phyloP scores from a whole-genome alignment of 441 rosid genomes.

The Omphalea diandra region DNA sequence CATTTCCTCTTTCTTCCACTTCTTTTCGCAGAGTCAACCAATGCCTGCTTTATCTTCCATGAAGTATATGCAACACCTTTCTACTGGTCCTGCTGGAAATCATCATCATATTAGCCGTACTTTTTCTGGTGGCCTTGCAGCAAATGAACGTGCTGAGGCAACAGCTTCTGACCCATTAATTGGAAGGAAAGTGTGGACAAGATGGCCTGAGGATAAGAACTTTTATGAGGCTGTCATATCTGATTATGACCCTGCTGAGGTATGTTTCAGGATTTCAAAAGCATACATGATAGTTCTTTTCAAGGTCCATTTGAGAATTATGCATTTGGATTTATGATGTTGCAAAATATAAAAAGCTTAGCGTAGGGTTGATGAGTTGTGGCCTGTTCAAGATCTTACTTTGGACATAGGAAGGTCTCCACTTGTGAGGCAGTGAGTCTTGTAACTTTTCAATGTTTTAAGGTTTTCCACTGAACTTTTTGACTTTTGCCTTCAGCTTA shows the following conservation, averaged over 20 bases:
- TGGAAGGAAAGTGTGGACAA: conserved; percentile 95
- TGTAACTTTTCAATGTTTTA: neutral
- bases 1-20: conserved; percentile 4
- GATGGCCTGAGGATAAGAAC: conserved; percentile 90
- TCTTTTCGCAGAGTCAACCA: conserved; percentile 37
- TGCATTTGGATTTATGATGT: neutral
- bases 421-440: neutral
- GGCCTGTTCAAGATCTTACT: neutral
- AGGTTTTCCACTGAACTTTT: neutral
- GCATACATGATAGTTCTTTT: neutral
- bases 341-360: neutral
- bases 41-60: conserved; percentile 39
- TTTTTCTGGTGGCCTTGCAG: conserved; percentile 39
- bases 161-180: conserved; percentile 43
- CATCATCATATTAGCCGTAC: conserved; percentile 47
- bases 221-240: conserved; percentile 93
- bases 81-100: conserved; percentile 49
- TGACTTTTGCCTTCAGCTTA: neutral
- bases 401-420: neutral
- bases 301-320: neutral
- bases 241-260: conserved; percentile 67
- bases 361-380: neutral
- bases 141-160: conserved; percentile 55
- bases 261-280: conserved; percentile 24
- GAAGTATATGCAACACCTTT: conserved; percentile 56